Evolutionary conservation across 2,329 filamentous ascomycete species (phyloP).

Genomic region (Westerdykella sp.): DNA sequence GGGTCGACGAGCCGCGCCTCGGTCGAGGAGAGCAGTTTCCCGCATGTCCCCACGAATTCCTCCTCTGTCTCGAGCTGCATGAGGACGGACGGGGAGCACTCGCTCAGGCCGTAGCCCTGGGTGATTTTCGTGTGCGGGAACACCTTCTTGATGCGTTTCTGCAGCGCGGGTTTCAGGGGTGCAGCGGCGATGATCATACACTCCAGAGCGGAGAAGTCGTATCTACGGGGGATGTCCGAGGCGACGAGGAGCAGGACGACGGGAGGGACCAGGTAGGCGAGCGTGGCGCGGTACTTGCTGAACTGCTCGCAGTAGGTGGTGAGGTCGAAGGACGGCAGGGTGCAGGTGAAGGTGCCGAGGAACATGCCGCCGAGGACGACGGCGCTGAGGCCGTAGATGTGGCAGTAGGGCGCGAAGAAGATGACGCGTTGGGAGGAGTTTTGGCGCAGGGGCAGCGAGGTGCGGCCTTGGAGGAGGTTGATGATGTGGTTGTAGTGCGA

Average conservation of each 20-base stretch:
- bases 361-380: slow-evolving; percentile 8
- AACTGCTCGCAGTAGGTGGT: slow-evolving; percentile 10
- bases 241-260: slow-evolving; percentile 7
- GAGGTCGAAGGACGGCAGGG: slow-evolving; percentile 7
- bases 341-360: slow-evolving; percentile 9
- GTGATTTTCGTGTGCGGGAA: slow-evolving; percentile 8
- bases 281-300: slow-evolving; percentile 4
- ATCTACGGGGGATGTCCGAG: slow-evolving; percentile 7
- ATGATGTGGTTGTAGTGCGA: slow-evolving; percentile 9
- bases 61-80: slow-evolving; percentile 9
- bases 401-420: slow-evolving; percentile 10
- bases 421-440: slow-evolving; percentile 8
- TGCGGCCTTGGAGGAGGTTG: slow-evolving; percentile 7
- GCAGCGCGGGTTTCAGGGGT: slow-evolving; percentile 8
- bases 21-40: slow-evolving; percentile 5
- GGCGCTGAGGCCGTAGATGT: slow-evolving; percentile 8
- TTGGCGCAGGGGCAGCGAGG: slow-evolving; percentile 4
- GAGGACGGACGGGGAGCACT: slow-evolving; percentile 6
- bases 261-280: slow-evolving; percentile 9
- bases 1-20: slow-evolving; percentile 4
- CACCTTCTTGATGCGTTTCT: slow-evolving; percentile 4
- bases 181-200: slow-evolving; percentile 9
- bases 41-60: slow-evolving; percentile 6
- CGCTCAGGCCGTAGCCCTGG: slow-evolving; percentile 7
- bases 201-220: slow-evolving; percentile 9